Evolutionary conservation across 495 filamentous ascomycete species (phyloP).

Genomic region (Tuber indicum): DNA sequence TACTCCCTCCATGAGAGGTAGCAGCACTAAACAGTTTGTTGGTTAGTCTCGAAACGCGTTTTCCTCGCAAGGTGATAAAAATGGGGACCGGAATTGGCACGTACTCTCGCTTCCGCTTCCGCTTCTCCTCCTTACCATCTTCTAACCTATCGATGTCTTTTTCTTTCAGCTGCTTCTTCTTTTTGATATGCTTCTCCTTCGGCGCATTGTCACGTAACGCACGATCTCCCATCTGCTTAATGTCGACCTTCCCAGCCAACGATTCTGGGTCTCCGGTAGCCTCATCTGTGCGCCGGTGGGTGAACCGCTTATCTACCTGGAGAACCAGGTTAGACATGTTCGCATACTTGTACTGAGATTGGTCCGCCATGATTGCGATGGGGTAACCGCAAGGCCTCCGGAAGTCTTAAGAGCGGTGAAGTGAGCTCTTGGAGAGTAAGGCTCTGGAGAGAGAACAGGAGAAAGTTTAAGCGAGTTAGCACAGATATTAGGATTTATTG

Average conservation of each 20-base stretch:
- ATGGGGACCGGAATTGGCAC: neutral
- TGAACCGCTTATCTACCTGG: conserved; percentile 96
- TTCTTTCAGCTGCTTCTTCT: conserved; percentile 55
- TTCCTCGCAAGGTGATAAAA: neutral
- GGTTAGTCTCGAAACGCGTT: conserved; percentile 9
- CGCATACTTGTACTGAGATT: conserved; percentile 98
- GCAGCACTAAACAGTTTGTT: conserved; percentile 44
- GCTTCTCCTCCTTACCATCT: conserved; percentile 85
- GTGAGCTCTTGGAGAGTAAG: neutral
- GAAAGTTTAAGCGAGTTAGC: neutral
- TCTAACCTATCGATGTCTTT: conserved; percentile 62
- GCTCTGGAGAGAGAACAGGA: neutral
- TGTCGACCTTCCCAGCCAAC: conserved; percentile 83
- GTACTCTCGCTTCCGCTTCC: conserved; percentile 62
- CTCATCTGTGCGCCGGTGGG: conserved; percentile 78
- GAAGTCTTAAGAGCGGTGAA: neutral
- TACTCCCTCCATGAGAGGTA: conserved; percentile 65
- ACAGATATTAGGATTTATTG: neutral
- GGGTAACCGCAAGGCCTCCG: neutral
- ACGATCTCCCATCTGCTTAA: conserved; percentile 86
- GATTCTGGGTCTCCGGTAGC: conserved; percentile 96
- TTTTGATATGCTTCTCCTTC: conserved; percentile 64
- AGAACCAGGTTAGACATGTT: conserved; percentile 99
- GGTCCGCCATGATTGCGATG: conserved; percentile 66
- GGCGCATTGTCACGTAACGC: conserved; percentile 72